Evolutionary conservation across 495 filamentous ascomycete species (phyloP).

Genomic region (Podospora pseudocomata): DNA sequence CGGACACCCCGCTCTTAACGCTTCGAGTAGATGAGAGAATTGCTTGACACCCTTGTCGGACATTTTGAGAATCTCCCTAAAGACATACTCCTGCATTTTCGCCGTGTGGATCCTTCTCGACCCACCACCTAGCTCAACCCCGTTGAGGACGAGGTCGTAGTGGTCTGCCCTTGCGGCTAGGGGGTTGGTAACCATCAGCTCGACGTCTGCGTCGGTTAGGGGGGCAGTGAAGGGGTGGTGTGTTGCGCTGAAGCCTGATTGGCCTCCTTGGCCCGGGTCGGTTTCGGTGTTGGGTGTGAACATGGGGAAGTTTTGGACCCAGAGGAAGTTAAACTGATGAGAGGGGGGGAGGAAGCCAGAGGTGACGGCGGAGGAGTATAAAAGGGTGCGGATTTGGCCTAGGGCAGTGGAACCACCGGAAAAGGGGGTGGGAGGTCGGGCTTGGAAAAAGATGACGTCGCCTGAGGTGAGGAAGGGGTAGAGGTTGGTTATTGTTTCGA

Average conservation of each 20-base stretch:
- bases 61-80: slow-evolving; percentile 75
- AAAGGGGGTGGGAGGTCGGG: slow-evolving; percentile 57
- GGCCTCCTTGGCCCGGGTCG: slow-evolving; percentile 79
- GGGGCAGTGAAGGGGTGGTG: slow-evolving; percentile 98
- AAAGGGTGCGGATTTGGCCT: slow-evolving; percentile 66
- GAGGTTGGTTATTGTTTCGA: slow-evolving; percentile 53
- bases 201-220: slow-evolving; percentile 65
- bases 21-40: slow-evolving; percentile 80
- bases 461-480: slow-evolving; percentile 61
- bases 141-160: slow-evolving; percentile 95
- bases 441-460: slow-evolving; percentile 76
- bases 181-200: slow-evolving; percentile 68
- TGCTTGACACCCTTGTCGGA: slow-evolving; percentile 60
- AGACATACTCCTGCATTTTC: slow-evolving; percentile 76
- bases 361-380: slow-evolving; percentile 64
- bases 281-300: slow-evolving; percentile 64
- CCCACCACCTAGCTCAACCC: slow-evolving; percentile 89
- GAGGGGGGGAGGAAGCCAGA: slow-evolving; percentile 50
- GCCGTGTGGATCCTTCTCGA: slow-evolving; percentile 89
- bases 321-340: slow-evolving; percentile 62
- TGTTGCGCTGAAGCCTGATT: slow-evolving; percentile 76
- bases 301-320: slow-evolving; percentile 87
- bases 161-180: slow-evolving; percentile 71
- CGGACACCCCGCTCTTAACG: slow-evolving; percentile 85
- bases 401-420: slow-evolving; percentile 71